A percentile compares a stretch with the other conserved stretches of the same genome.
These are phyloP conservation scores for Tolypocladium tropicale DNA, from an alignment of 2,329 filamentous ascomycete species.

Conservation along the genomic window DNA sequence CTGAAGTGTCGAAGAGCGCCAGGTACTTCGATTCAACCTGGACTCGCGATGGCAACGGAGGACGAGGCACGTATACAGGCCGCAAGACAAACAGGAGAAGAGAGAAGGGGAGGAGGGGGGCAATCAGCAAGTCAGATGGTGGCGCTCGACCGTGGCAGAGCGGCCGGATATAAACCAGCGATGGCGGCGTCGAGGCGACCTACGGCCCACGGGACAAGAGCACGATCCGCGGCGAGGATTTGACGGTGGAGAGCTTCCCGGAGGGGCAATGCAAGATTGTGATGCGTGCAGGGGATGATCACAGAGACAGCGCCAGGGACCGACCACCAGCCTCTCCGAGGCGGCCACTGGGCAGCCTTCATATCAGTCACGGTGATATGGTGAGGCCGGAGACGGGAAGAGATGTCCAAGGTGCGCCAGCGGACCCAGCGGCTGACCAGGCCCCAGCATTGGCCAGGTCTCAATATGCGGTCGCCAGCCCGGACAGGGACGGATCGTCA, in stretches of 20 bases:
- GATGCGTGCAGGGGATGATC: not conserved
- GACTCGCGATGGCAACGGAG: not conserved
- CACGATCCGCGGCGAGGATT: not conserved
- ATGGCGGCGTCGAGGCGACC: conserved; percentile 10
- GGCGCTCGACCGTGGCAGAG: not conserved
- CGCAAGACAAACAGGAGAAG: not conserved
- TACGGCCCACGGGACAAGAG: not conserved
- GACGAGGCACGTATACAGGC: not conserved
- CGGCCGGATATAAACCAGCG: conserved; percentile 3
- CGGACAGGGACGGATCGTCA: conserved; percentile 14
- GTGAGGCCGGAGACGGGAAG: conserved; percentile 4
- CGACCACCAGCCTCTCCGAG: not conserved
- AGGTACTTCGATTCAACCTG: not conserved
- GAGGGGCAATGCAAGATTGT: conserved; percentile 15
- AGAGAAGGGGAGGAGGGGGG: not conserved
- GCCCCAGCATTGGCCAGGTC: conserved; percentile 43
- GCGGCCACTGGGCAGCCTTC: not conserved
- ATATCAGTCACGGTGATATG: not conserved
- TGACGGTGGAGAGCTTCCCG: conserved; percentile 1
- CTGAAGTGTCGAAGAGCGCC: not conserved
- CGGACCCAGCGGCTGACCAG: conserved; percentile 33
- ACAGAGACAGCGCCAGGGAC: not conserved
- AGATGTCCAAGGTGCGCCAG: conserved; percentile 10
- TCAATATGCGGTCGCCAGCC: conserved; percentile 12
- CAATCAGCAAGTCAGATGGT: not conserved